Percentiles rank a stretch among this genome's conserved stretches.
Evolutionary conservation across 2,329 filamentous ascomycete genomes (phyloP).

Genomic region (Leptographium lundbergii): DNA sequence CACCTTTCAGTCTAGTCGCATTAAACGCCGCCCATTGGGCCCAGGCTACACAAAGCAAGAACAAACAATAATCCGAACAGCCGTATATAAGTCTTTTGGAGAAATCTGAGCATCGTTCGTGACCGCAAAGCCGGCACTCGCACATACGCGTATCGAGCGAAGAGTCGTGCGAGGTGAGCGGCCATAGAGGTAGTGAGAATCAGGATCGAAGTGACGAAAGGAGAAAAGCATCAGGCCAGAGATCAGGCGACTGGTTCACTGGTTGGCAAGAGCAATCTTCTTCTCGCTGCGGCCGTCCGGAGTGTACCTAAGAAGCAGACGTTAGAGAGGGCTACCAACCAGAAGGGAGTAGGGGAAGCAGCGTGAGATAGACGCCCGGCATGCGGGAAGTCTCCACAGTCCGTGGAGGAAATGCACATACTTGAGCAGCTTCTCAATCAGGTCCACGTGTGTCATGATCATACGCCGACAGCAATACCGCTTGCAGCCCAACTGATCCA

Average conservation of each 20-base stretch:
- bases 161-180: background rate
- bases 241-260: slow-evolving; percentile 2
- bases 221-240: background rate
- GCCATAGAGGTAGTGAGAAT: background rate
- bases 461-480: slow-evolving; percentile 98
- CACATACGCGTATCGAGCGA: too few relatives aligned
- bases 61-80: background rate
- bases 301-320: slow-evolving; percentile 35
- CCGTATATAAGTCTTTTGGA: background rate
- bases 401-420: slow-evolving; percentile 29
- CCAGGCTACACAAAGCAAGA: background rate
- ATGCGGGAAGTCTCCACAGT: background rate
- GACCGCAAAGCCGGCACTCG: background rate
- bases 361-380: background rate
- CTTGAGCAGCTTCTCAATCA: slow-evolving; percentile 97
- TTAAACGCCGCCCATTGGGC: background rate
- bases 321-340: background rate
- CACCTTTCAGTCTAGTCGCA: background rate
- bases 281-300: slow-evolving; percentile 51
- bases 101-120: background rate
- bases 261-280: slow-evolving; percentile 30
- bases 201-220: background rate
- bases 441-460: slow-evolving; percentile 98
- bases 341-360: background rate
- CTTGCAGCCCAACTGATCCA: slow-evolving; percentile 87